These are phyloP conservation scores for Diplogelasinospora grovesii DNA, from an alignment of 495 filamentous ascomycete genomes.

Conservation along the genomic window DNA sequence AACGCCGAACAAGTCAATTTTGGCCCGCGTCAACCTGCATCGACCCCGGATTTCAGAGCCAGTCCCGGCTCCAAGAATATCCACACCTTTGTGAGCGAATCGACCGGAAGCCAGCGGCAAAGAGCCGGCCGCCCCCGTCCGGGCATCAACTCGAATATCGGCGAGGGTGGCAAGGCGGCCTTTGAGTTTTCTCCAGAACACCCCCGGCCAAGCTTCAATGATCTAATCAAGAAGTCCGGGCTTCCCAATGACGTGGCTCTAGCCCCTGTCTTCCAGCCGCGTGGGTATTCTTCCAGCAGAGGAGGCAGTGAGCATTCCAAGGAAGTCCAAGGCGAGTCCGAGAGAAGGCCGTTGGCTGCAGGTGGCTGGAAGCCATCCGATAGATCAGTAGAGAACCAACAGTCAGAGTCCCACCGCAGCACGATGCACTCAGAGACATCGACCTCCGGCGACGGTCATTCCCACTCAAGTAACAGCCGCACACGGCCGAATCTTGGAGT, in stretches of 20 bases:
- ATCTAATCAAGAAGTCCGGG: slow-evolving; percentile 16
- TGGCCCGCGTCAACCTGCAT: too few species aligned
- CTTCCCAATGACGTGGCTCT: slow-evolving; percentile 20
- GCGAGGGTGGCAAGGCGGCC: slow-evolving; percentile 10
- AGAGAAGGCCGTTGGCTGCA: slow-evolving; percentile 5
- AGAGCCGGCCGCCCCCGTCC: slow-evolving; percentile 2
- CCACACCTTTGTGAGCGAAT: too few species aligned
- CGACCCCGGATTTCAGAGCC: too few species aligned
- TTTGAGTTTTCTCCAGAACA: slow-evolving; percentile 1
- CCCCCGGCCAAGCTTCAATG: slow-evolving; percentile 2
- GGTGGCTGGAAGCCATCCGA: not conserved
- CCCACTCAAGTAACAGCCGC: slow-evolving; percentile 5
- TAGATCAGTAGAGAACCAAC: not conserved
- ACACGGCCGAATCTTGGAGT: slow-evolving; percentile 10
- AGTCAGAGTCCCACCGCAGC: not conserved
- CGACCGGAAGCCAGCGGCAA: not conserved
- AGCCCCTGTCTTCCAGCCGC: slow-evolving; percentile 26
- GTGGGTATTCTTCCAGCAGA: slow-evolving; percentile 12
- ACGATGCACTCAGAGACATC: not conserved
- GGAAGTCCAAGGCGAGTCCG: slow-evolving; percentile 8
- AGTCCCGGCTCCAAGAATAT: too few species aligned
- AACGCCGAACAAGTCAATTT: too few species aligned
- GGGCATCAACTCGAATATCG: slow-evolving; percentile 9
- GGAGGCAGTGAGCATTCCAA: slow-evolving; percentile 7
- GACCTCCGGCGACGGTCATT: not conserved